Percentiles rank a stretch among this genome's conserved stretches.
Conservation (phyloP, 2,329 filamentous ascomycete genomes). For the Colletotrichum magnum region DNA sequence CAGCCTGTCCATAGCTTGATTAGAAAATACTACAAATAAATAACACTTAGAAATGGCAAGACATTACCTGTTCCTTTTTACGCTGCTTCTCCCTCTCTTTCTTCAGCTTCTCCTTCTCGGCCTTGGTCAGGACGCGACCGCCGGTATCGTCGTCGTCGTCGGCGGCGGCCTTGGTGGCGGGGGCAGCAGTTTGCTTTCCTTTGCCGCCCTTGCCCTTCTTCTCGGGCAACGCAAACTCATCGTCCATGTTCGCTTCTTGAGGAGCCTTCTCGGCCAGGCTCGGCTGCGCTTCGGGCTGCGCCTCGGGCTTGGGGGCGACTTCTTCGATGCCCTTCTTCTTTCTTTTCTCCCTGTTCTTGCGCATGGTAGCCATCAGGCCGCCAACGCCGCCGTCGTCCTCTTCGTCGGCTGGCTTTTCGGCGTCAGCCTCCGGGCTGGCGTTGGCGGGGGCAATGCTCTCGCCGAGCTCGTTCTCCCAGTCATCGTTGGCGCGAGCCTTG, state of each 20-base stretch:
- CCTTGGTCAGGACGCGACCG: constrained; percentile 90
- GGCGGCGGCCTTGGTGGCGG: constrained; percentile 50
- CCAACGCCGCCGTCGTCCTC: constrained; percentile 70
- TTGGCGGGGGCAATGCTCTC: constrained; percentile 78
- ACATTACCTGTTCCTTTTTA: constrained; percentile 92
- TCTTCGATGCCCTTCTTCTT: constrained; percentile 88
- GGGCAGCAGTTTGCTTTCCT: constrained; percentile 59
- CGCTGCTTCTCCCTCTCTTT: constrained; percentile 98
- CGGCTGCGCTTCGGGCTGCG: constrained; percentile 58
- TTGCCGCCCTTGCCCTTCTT: constrained; percentile 78
- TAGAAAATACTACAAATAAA: background rate
- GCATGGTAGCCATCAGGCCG: constrained; percentile 83
- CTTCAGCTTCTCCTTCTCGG: constrained; percentile 97
- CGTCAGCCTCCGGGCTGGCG: constrained; percentile 64
- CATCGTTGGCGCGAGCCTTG: constrained; percentile 86
- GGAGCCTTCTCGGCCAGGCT: constrained; percentile 78
- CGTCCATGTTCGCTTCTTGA: constrained; percentile 84
- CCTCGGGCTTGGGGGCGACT: constrained; percentile 70
- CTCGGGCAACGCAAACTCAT: constrained; percentile 87
- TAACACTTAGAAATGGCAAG: background rate
- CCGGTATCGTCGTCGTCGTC: constrained; percentile 67
- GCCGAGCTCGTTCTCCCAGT: constrained; percentile 95
- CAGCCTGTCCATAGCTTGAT: constrained; percentile 67
- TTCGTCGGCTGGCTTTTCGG: constrained; percentile 66
- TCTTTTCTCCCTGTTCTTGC: constrained; percentile 87